phyloP scores from a whole-genome alignment of 495 filamentous ascomycete species.

The Pyronema omphalodes region DNA sequence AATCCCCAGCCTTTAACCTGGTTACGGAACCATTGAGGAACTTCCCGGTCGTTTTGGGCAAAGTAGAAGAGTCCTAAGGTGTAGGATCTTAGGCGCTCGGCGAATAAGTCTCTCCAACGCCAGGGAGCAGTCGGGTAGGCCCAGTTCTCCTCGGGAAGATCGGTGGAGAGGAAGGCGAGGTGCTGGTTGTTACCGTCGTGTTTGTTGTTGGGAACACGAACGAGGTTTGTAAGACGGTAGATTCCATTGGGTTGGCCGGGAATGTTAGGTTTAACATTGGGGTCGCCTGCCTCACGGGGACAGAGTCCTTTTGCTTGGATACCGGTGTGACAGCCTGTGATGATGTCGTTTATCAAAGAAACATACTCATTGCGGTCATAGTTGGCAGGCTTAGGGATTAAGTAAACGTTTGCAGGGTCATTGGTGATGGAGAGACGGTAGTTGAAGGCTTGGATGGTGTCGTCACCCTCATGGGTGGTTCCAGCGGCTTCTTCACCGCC shows the following conservation, averaged over 20 bases:
- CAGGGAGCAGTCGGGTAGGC: not conserved
- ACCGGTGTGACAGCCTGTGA: constrained; percentile 3
- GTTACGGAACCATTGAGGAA: constrained; percentile 3
- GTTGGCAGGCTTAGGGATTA: not conserved
- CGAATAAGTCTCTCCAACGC: constrained; percentile 3
- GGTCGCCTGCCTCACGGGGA: not conserved
- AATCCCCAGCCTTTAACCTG: constrained; percentile 1
- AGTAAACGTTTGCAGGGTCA: not conserved
- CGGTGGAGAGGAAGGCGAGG: constrained; percentile 3
- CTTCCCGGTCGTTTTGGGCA: constrained; percentile 1
- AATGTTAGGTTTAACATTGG: not conserved
- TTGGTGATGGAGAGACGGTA: constrained; percentile 5
- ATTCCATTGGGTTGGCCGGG: constrained; percentile 1
- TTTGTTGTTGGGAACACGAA: not conserved
- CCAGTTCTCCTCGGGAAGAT: constrained; percentile 5
- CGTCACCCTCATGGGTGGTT: constrained; percentile 3
- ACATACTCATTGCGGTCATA: constrained; percentile 4
- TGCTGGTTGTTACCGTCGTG: constrained; percentile 7
- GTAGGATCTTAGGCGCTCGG: constrained; percentile 1
- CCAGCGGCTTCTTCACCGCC: not conserved
- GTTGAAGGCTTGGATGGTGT: constrained; percentile 6
- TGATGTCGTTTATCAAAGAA: constrained; percentile 2
- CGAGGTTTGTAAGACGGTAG: not conserved
- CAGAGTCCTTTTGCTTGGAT: not conserved
- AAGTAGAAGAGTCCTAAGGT: constrained; percentile 5